Conservation (phyloP, 495 filamentous ascomycete species). For the Neurospora sp. region DNA sequence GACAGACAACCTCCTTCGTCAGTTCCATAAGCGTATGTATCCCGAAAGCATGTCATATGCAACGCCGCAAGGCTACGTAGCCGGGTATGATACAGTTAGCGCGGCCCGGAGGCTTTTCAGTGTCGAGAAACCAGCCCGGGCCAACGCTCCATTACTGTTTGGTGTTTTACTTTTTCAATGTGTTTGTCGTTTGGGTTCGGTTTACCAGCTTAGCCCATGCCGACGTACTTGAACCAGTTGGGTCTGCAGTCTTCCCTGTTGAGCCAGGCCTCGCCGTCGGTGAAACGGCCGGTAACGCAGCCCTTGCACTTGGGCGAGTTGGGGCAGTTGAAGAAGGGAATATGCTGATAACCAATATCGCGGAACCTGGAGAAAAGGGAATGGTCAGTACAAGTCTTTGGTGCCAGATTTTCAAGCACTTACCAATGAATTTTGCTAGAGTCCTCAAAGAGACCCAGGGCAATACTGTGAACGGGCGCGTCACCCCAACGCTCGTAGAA, state of each 20-base stretch:
- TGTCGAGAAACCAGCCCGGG: background rate
- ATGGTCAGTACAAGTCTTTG: background rate
- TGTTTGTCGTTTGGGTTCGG: background rate
- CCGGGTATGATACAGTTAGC: background rate
- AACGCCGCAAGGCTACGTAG: background rate
- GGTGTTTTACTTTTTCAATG: background rate
- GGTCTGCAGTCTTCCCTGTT: slow-evolving; percentile 90
- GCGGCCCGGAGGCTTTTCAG: background rate
- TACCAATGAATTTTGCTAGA: slow-evolving; percentile 89
- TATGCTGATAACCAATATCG: slow-evolving; percentile 97
- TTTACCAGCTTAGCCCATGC: slow-evolving; percentile 50
- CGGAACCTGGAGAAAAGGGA: slow-evolving; percentile 63
- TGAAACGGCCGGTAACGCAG: slow-evolving; percentile 76
- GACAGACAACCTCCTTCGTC: slow-evolving; percentile 4
- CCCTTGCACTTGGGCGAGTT: slow-evolving; percentile 90
- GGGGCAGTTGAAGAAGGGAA: slow-evolving; percentile 97
- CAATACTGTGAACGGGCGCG: slow-evolving; percentile 94
- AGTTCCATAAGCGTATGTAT: slow-evolving; percentile 5
- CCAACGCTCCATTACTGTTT: background rate
- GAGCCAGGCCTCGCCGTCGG: slow-evolving; percentile 74
- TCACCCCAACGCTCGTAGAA: slow-evolving; percentile 99
- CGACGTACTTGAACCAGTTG: slow-evolving; percentile 92
- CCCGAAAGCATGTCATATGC: background rate
- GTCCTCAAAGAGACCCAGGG: slow-evolving; percentile 89
- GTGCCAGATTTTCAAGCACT: slow-evolving; percentile 11